Evolutionary conservation across 2,329 filamentous ascomycete genomes (phyloP).

Genomic region (Emericellopsis cladophorae): DNA sequence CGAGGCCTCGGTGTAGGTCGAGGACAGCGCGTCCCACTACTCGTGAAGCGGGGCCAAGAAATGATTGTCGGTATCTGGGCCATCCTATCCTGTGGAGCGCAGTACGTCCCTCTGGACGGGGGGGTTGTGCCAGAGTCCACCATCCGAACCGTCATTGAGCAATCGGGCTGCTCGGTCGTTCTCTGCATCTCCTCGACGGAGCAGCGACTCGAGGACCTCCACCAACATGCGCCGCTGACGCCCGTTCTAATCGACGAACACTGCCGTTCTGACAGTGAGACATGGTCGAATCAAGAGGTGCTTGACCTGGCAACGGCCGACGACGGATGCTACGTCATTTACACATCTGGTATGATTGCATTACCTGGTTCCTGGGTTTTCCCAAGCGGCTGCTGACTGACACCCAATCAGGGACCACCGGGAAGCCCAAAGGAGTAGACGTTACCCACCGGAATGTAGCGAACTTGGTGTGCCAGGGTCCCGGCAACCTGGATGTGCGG

Average conservation of each 20-base stretch:
- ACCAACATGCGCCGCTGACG: constrained; percentile 2
- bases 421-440: constrained; percentile 6
- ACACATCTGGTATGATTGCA: constrained; percentile 5
- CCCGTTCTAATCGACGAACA: constrained; percentile 16
- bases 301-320: constrained; percentile 10
- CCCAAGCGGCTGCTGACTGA: neutral
- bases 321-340: constrained; percentile 6
- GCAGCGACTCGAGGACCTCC: constrained; percentile 16
- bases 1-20: constrained; percentile 23
- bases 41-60: constrained; percentile 40
- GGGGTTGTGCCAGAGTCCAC: constrained; percentile 34
- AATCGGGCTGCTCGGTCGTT: constrained; percentile 29
- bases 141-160: constrained; percentile 33
- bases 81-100: constrained; percentile 41
- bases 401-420: constrained; percentile 3
- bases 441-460: constrained; percentile 5
- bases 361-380: constrained; percentile 3
- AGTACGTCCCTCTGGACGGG: constrained; percentile 48
- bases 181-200: constrained; percentile 31
- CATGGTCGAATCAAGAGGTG: constrained; percentile 5
- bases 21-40: constrained; percentile 36
- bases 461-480: constrained; percentile 19
- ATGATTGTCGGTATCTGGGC: constrained; percentile 46
- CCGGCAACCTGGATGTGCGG: constrained; percentile 25
- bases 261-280: neutral